phyloP scores from a whole-genome alignment of 192 early-diverging fungal species.

The Backusella luteola region DNA sequence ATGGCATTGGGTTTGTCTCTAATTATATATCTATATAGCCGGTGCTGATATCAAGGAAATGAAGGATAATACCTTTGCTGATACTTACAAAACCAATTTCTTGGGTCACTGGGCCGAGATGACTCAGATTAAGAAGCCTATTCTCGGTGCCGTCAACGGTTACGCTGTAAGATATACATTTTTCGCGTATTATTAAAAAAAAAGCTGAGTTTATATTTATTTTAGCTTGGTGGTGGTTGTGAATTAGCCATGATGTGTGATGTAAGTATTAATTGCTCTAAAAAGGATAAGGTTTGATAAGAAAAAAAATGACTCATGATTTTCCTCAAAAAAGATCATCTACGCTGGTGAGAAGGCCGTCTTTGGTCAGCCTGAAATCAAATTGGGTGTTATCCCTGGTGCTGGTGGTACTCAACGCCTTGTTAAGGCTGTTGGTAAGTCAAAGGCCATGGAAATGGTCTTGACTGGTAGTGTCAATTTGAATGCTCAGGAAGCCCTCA shows the following conservation, averaged over 20 bases:
- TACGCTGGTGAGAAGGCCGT: constrained; percentile 96
- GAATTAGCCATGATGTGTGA: constrained; percentile 99
- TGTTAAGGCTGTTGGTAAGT: constrained; percentile 93
- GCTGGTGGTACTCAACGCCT: constrained; percentile 84
- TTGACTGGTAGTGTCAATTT: constrained; percentile 85
- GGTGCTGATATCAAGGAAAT: constrained; percentile 99
- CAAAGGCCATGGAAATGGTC: constrained; percentile 97
- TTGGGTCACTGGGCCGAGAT: constrained; percentile 94
- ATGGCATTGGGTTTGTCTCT: background rate
- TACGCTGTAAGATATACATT: constrained; percentile 69
- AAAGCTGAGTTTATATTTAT: constrained; percentile 15
- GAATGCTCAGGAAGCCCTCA: constrained; percentile 83
- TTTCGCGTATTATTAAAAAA: background rate
- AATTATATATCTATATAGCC: constrained; percentile 37
- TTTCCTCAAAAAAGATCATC: constrained; percentile 68
- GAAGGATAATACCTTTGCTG: constrained; percentile 82
- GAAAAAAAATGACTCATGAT: background rate
- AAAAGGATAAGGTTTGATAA: background rate
- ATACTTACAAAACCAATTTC: constrained; percentile 91
- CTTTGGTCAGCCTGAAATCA: constrained; percentile 99
- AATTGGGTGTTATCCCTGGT: constrained; percentile 95
- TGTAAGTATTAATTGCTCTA: constrained; percentile 36
- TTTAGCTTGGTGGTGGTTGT: constrained; percentile 93
- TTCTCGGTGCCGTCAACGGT: constrained; percentile 97
- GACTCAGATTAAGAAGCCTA: constrained; percentile 88